phyloP scores from a whole-genome alignment of 306 rosid genomes.

The Albizia julibrissin region DNA sequence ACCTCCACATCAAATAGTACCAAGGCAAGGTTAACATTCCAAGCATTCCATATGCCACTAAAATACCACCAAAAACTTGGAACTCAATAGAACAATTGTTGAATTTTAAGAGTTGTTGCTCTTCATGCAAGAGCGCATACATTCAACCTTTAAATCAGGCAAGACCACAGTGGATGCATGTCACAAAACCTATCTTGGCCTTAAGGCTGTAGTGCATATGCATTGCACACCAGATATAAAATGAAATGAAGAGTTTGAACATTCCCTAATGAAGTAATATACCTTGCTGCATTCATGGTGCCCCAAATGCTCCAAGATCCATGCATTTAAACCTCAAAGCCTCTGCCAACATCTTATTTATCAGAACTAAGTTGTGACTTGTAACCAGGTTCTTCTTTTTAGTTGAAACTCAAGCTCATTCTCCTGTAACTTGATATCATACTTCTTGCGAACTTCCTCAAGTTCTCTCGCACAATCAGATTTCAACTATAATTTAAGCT shows the following conservation, averaged over 20 bases:
- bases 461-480: slow-evolving; percentile 61
- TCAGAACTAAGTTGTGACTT: slow-evolving; percentile 38
- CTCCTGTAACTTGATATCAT: slow-evolving; percentile 50
- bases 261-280: not conserved
- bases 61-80: no score
- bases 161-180: not conserved
- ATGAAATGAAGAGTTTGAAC: not conserved
- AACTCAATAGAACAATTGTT: not conserved
- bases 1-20: not conserved
- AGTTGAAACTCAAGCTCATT: slow-evolving; percentile 43
- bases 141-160: not conserved
- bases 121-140: not conserved
- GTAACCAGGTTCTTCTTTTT: slow-evolving; percentile 49
- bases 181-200: not conserved
- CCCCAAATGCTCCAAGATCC: slow-evolving; percentile 43
- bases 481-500: slow-evolving; percentile 64
- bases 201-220: not conserved
- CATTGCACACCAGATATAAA: not conserved
- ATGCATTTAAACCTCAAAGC: slow-evolving; percentile 61
- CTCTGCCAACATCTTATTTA: slow-evolving; percentile 61
- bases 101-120: not conserved
- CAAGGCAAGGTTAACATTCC: not conserved
- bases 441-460: slow-evolving; percentile 62
- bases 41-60: not conserved
- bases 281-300: slow-evolving; percentile 62